Evolutionary conservation across 1,284 basidiomycete species (phyloP).

Genomic region (Heterobasidion annosum): DNA sequence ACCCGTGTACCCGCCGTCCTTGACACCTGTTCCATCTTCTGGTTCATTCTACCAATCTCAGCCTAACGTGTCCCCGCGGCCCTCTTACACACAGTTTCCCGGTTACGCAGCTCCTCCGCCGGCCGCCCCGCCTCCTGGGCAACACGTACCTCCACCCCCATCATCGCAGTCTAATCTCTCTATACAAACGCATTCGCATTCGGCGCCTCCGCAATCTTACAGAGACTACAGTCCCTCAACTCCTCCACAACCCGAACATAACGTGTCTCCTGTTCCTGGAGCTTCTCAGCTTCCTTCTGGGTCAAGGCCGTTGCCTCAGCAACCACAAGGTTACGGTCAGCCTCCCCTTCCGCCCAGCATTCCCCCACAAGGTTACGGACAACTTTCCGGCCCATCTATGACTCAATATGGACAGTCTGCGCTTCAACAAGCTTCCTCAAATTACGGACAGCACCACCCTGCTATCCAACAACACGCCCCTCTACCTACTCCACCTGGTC

Average conservation of each 20-base stretch:
- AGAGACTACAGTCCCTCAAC: slow-evolving; percentile 9
- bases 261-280: slow-evolving; percentile 19
- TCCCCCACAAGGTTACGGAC: slow-evolving; percentile 18
- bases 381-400: not conserved
- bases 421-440: not conserved
- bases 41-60: slow-evolving; percentile 6
- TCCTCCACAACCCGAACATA: not conserved
- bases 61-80: slow-evolving; percentile 17
- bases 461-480: not conserved
- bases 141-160: slow-evolving; percentile 22
- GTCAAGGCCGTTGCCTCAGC: slow-evolving; percentile 49
- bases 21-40: slow-evolving; percentile 5
- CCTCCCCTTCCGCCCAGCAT: not conserved
- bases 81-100: slow-evolving; percentile 28
- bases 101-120: slow-evolving; percentile 12
- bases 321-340: slow-evolving; percentile 11
- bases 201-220: slow-evolving; percentile 14
- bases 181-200: slow-evolving; percentile 18
- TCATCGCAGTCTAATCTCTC: slow-evolving; percentile 6
- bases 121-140: slow-evolving; percentile 15
- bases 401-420: not conserved
- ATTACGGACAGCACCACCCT: not conserved
- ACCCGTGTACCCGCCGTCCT: slow-evolving; percentile 8
- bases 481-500: slow-evolving; percentile 1
- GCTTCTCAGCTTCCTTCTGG: slow-evolving; percentile 24